Percentiles rank a stretch among this genome's conserved stretches.
Conservation (phyloP, 148 eudicot species). For the Heliosperma pusillum region DNA sequence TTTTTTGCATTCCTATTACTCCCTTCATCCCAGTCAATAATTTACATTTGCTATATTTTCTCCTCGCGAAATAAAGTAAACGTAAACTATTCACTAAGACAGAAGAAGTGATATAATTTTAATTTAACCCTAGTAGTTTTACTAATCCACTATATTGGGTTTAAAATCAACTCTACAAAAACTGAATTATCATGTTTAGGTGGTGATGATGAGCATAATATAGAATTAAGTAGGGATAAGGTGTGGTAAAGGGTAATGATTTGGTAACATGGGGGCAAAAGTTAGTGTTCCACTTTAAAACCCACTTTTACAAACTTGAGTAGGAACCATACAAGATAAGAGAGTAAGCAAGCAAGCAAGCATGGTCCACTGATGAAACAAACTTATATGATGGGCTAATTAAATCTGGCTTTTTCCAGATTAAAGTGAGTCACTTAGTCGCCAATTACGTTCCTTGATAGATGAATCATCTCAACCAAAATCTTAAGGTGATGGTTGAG, state of each 20-base stretch:
- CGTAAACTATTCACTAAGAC: no score
- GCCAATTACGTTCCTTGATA: neutral
- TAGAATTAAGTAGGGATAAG: slow-evolving; percentile 33
- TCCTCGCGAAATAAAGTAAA: no score
- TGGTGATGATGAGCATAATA: neutral
- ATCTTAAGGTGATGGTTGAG: no score
- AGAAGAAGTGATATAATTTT: no score
- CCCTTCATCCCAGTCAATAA: no score
- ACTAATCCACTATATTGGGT: no score
- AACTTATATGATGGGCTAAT: slow-evolving; percentile 14
- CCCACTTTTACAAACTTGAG: slow-evolving; percentile 19
- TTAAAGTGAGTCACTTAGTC: neutral
- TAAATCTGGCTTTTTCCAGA: neutral
- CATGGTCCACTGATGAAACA: slow-evolving; percentile 17
- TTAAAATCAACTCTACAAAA: no score
- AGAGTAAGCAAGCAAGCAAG: slow-evolving; percentile 8
- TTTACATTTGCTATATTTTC: no score
- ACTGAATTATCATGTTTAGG: neutral
- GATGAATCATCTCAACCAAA: no score
- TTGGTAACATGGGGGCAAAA: slow-evolving; percentile 45
- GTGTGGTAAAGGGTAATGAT: slow-evolving; percentile 48
- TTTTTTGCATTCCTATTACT: no score
- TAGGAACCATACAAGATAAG: slow-evolving; percentile 20
- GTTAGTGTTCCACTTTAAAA: slow-evolving; percentile 19
- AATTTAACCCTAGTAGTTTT: no score